Evolutionary conservation across 2,329 filamentous ascomycete genomes (phyloP).

Genomic region (Aspergillus flavus): DNA sequence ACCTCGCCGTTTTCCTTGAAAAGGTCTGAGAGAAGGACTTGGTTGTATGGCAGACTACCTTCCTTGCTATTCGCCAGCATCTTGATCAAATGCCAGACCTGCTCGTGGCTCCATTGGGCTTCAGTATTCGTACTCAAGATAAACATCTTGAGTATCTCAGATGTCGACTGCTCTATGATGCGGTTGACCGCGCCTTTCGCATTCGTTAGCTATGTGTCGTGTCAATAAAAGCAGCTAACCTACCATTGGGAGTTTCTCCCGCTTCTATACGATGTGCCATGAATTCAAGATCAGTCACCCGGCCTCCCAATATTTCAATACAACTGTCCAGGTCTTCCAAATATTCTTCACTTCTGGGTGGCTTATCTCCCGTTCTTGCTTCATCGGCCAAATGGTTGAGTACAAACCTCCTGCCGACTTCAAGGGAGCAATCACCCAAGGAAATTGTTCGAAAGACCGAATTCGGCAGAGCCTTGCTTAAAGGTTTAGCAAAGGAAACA

Average conservation of each 20-base stretch:
- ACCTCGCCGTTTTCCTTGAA: slow-evolving; percentile 75
- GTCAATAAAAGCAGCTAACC: not conserved
- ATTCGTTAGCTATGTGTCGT: slow-evolving; percentile 20
- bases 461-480: slow-evolving; percentile 85
- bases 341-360: slow-evolving; percentile 50
- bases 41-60: slow-evolving; percentile 73
- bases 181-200: slow-evolving; percentile 71
- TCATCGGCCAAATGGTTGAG: slow-evolving; percentile 70
- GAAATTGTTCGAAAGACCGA: slow-evolving; percentile 85
- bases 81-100: slow-evolving; percentile 89
- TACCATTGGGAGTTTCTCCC: slow-evolving; percentile 74
- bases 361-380: slow-evolving; percentile 39
- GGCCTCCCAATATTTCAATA: slow-evolving; percentile 81
- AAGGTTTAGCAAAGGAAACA: slow-evolving; percentile 81
- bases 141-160: slow-evolving; percentile 92
- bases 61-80: slow-evolving; percentile 68
- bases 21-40: slow-evolving; percentile 74
- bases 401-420: slow-evolving; percentile 89
- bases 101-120: slow-evolving; percentile 74
- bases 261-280: slow-evolving; percentile 86
- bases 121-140: slow-evolving; percentile 64
- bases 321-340: slow-evolving; percentile 76
- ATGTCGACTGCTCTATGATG: slow-evolving; percentile 85
- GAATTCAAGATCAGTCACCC: slow-evolving; percentile 93
- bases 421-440: slow-evolving; percentile 81